Evolutionary conservation across 805 yeast genomes (phyloP).

Genomic region (Candida hungchunana): DNA sequence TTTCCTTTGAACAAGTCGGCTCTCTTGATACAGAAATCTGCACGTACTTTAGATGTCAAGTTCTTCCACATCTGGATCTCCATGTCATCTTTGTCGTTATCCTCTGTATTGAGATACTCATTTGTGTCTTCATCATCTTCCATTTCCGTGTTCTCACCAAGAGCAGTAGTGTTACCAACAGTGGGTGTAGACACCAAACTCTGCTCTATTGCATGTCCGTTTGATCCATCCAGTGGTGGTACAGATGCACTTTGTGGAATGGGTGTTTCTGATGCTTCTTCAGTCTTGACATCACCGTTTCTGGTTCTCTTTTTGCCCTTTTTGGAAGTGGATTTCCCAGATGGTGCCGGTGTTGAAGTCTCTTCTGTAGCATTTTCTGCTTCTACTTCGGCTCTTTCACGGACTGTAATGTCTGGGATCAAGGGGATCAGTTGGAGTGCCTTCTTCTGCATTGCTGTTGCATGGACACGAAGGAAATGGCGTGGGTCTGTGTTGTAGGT

Average conservation of each 20-base stretch:
- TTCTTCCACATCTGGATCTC: constrained; percentile 82
- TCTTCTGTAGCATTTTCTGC: constrained; percentile 32
- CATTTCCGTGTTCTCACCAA: constrained; percentile 9
- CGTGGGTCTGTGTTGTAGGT: constrained; percentile 92
- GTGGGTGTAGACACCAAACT: constrained; percentile 3
- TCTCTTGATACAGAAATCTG: constrained; percentile 67
- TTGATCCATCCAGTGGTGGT: constrained; percentile 3
- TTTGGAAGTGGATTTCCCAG: constrained; percentile 32
- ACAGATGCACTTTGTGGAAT: constrained; percentile 10
- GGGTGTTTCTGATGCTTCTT: constrained; percentile 5
- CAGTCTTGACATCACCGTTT: constrained; percentile 30
- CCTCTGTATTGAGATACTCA: constrained; percentile 43
- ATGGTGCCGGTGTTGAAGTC: constrained; percentile 21
- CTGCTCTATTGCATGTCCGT: neutral
- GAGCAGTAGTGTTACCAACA: constrained; percentile 2
- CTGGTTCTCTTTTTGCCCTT: constrained; percentile 38
- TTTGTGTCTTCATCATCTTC: constrained; percentile 34
- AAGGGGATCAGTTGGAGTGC: constrained; percentile 70
- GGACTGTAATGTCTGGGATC: constrained; percentile 82
- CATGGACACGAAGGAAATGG: constrained; percentile 87
- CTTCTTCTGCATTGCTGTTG: constrained; percentile 93
- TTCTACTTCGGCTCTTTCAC: constrained; percentile 70
- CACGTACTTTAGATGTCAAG: constrained; percentile 74
- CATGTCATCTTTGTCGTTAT: constrained; percentile 61
- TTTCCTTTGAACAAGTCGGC: constrained; percentile 59